A percentile compares a stretch with the other conserved stretches of the same genome.
phyloP scores from a whole-genome alignment of 1,284 basidiomycete species.

The Cryptococcus sp. region DNA sequence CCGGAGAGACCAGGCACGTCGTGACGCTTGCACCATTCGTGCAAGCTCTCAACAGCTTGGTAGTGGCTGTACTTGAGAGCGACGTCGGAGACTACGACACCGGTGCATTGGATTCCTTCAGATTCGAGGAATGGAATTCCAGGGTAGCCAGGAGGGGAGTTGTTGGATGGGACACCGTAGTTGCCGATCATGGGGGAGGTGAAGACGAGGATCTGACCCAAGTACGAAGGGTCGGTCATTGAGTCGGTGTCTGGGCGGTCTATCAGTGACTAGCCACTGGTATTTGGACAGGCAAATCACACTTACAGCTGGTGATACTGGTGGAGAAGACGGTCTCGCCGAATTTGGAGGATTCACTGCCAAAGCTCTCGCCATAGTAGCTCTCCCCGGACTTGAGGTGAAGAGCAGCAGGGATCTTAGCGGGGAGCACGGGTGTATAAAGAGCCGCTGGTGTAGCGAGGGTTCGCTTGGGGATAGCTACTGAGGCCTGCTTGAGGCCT shows the following conservation, averaged over 20 bases:
- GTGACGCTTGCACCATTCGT: constrained; percentile 90
- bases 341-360: constrained; percentile 81
- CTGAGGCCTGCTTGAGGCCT: constrained; percentile 9
- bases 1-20: constrained; percentile 92
- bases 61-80: constrained; percentile 95
- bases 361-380: constrained; percentile 87
- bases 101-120: constrained; percentile 83
- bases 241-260: constrained; percentile 82
- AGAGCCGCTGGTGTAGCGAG: constrained; percentile 33
- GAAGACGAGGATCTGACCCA: constrained; percentile 96
- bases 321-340: constrained; percentile 99
- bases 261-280: not conserved
- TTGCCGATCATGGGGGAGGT: constrained; percentile 98
- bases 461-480: constrained; percentile 19
- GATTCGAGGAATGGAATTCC: constrained; percentile 92
- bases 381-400: constrained; percentile 93
- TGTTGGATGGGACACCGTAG: constrained; percentile 91
- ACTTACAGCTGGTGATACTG: constrained; percentile 92
- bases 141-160: constrained; percentile 73
- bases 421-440: constrained; percentile 43
- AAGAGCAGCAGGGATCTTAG: constrained; percentile 71
- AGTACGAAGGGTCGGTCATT: constrained; percentile 99
- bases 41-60: constrained; percentile 86
- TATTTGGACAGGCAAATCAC: too few relatives aligned
- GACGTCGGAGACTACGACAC: constrained; percentile 90